Evolutionary conservation across 352 stramenopile genomes (phyloP), one percentile per base, ranked within the genome.

Genomic region (Phytopythium cucurbitacearum): DNA sequence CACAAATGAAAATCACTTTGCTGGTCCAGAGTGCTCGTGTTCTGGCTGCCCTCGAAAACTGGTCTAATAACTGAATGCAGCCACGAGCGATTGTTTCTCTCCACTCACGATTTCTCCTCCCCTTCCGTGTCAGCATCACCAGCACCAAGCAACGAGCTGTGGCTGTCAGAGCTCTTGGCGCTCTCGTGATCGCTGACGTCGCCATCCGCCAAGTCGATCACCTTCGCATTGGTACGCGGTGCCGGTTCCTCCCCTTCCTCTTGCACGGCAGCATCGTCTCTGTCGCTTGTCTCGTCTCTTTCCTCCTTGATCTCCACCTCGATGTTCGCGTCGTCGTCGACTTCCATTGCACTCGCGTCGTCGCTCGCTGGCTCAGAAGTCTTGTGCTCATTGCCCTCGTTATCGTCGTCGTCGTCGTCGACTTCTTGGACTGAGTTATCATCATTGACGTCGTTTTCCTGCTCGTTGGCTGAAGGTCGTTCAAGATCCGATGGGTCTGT

Each of bases 161-260:
- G 37, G 11, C 48, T 54, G 9, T 38, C 38, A 3, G 37, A 43
- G 35, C 48, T 53, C 36, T 53, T 53, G 35, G 43, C 16, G 16
- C 48, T 53, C n/a, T 16, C 35, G 16, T n/a, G 47, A 8, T 52
- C 47, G 35, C 47, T 52, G 8, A n/a, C 13, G 36, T 52, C 12
- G 35, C 16, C 35, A 10, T 36, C 47, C 9, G 15, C 16, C 28
- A 28, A 51, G 6, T 40, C 45, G 13, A 13, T 32, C 33, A 34
- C 33, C 10, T 46, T 54, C 13, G 21, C 36, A 15, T 46, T 21
- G 34, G 48, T 13, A 7, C 43, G 34, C 10, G 36, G 34, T n/a
- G 38, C 32, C n/a, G 9, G 7, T 13, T 46, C 40, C 5, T 44
- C 40, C 5, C n/a, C 40, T 7, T 44, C 40, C n/a, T 10, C 7